Percentiles rank a stretch among this genome's conserved stretches.
phyloP scores from a whole-genome alignment of 768 basidiomycete species.

The Mrakia frigida region DNA sequence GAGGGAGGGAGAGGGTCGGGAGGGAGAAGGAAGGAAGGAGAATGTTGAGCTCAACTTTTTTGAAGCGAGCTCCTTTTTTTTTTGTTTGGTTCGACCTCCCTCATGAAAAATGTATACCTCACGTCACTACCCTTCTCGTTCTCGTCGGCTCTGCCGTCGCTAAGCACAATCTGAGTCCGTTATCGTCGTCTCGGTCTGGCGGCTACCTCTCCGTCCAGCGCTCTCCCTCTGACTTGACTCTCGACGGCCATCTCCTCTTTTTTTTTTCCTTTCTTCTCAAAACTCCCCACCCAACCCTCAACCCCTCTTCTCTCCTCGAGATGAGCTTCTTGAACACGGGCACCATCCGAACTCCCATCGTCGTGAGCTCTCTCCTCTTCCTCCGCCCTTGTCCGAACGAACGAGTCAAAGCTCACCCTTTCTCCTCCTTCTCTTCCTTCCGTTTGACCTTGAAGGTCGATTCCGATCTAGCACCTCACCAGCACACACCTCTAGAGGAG shows the following conservation, averaged over 20 bases:
- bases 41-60: background rate
- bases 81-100: background rate
- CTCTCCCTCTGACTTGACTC: background rate
- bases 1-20: background rate
- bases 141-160: background rate
- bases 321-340: background rate
- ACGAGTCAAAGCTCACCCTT: background rate
- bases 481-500: slow-evolving; percentile 16
- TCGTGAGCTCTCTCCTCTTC: background rate
- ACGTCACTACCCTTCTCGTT: background rate
- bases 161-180: no score
- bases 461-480: background rate
- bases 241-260: no score
- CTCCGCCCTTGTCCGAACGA: background rate
- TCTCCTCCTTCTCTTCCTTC: background rate
- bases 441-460: background rate
- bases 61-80: background rate
- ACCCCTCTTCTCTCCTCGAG: background rate
- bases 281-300: background rate
- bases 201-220: background rate
- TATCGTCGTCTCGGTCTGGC: background rate
- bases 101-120: background rate
- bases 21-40: background rate
- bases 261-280: background rate
- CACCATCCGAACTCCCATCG: background rate